Evolutionary conservation across 768 basidiomycete genomes (phyloP).

Genomic region (Tephrocybe sp.): DNA sequence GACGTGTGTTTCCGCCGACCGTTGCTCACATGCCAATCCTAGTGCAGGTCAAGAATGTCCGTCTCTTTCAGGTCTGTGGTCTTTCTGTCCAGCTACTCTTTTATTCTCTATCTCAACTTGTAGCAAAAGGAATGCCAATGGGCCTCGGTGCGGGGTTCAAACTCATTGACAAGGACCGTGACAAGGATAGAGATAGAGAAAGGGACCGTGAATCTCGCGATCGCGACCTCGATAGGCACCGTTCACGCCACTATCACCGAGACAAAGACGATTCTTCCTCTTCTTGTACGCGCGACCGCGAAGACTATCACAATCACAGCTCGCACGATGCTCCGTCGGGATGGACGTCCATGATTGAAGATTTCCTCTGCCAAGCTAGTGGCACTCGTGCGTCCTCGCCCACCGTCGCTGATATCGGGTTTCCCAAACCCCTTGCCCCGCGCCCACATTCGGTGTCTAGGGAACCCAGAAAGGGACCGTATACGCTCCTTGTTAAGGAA

Average conservation of each 20-base stretch:
- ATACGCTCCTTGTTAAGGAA: constrained; percentile 84
- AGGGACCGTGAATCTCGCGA: constrained; percentile 33
- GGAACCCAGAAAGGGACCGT: constrained; percentile 63
- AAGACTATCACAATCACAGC: constrained; percentile 27
- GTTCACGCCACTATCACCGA: constrained; percentile 32
- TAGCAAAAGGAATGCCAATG: constrained; percentile 63
- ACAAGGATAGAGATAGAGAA: constrained; percentile 1
- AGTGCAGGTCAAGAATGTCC: constrained; percentile 78
- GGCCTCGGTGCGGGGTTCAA: constrained; percentile 78
- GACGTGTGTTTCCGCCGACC: background rate
- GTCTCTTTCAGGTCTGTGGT: constrained; percentile 57
- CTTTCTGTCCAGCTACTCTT: background rate
- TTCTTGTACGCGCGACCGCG: constrained; percentile 30
- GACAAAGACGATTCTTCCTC: constrained; percentile 30
- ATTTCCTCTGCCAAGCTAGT: constrained; percentile 58
- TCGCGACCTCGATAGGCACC: constrained; percentile 28
- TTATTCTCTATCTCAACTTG: background rate
- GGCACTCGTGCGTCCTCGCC: constrained; percentile 28
- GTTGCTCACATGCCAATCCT: constrained; percentile 16
- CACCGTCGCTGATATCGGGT: constrained; percentile 41
- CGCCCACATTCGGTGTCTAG: constrained; percentile 31
- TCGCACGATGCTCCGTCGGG: constrained; percentile 40
- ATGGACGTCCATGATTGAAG: constrained; percentile 76
- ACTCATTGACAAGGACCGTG: constrained; percentile 48
- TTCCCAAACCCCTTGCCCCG: constrained; percentile 39